Conservation (phyloP, 768 basidiomycete genomes). For the Butyriboletus loyo region DNA sequence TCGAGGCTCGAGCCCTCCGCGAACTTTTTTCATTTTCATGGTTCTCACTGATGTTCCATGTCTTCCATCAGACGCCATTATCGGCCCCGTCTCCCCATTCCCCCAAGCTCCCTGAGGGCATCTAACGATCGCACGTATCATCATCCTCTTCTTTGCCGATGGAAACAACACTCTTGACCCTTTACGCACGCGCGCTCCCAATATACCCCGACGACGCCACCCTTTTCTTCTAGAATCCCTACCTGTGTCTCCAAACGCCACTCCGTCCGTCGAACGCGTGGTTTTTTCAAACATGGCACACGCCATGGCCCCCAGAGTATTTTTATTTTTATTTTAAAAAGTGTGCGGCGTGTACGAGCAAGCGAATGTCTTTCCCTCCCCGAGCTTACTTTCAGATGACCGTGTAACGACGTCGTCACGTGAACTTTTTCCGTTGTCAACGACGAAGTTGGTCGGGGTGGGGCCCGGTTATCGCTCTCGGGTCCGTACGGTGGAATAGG, state of each 20-base stretch:
- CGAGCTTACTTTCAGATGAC: neutral
- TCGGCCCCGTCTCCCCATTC: neutral
- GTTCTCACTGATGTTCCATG: neutral
- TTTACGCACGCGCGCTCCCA: neutral
- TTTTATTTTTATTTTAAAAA: no score
- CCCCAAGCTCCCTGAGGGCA: neutral
- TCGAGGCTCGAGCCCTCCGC: neutral
- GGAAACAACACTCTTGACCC: neutral
- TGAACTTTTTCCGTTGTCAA: neutral
- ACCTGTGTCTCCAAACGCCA: neutral
- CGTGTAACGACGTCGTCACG: neutral
- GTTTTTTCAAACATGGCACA: neutral
- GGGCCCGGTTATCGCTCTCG: neutral
- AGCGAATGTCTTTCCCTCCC: no score
- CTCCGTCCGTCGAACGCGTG: neutral
- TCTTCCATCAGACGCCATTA: no score
- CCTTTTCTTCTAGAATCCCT: neutral
- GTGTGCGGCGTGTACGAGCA: neutral
- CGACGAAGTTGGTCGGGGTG: neutral
- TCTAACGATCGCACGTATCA: no score
- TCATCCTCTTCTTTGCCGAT: no score
- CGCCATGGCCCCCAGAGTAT: no score
- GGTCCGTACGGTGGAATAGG: neutral
- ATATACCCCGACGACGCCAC: neutral
- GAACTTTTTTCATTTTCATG: neutral